Base-by-base conservation (phyloP, 2,329 filamentous ascomycete genomes). In the Fusarium foetens region DNA sequence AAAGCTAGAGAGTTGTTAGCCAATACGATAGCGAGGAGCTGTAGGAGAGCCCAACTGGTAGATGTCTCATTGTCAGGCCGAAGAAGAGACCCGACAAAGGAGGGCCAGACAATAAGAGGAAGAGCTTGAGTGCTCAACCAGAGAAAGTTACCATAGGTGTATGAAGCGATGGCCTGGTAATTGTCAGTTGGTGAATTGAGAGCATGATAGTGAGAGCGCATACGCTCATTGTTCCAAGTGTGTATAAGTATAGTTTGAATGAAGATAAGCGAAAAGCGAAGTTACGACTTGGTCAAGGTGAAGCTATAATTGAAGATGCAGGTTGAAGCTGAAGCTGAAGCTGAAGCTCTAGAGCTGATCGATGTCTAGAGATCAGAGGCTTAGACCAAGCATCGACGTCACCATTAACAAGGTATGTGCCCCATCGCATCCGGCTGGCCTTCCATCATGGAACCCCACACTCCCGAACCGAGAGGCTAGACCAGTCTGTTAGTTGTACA, bases 111-210 rank as follows among this genome's bases (percentile, higher is more conserved):
- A 25, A 87, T 80, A 14, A 87, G 81, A 4, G 86, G 83, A 5
- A 85, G 27, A 14, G 83, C 84, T 76, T 89, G 87, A 13, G 83
- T 74, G 41, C 80, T 70, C 59, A 88, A 81, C 87, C 87, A 89
- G 74, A 81, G 84, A 49, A 87, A 81, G 61, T 86, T 87, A 52
- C 84, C 83, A 78, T 86, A 84, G 74, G 82, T 86, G 78, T 87
- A 89, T 19, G 83, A 76, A 60, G 86, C 84, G 71, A 87, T 81
- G 63, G 85, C 82, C 86, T 89, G 60, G 27, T 16, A 42, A 41
- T 21, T 43, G 65, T 60, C 43, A 70, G 57, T 58, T 23, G 42
- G n/a, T 62, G 27, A 36, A 35, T 61, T 19, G 14, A 41, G 25
- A 43, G 17, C 46, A 17, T 33, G 13, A n/a, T 35, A 31, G 31